Evolutionary conservation across 139 green algal genomes (phyloP).

Genomic region (Marvania coccoides): DNA sequence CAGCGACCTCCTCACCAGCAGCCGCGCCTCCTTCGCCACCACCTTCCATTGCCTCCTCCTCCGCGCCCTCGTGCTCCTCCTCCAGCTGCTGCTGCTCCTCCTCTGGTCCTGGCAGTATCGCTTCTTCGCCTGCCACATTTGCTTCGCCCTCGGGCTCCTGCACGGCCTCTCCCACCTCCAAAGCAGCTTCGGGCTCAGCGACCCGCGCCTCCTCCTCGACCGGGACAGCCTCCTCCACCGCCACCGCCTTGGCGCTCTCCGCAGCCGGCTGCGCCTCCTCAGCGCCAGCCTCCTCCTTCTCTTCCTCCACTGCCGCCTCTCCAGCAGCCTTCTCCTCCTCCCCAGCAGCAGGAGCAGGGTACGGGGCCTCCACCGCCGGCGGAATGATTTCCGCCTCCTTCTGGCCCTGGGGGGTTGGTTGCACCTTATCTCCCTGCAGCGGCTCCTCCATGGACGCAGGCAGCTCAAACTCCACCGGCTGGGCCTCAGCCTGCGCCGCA

Average conservation of each 20-base stretch:
- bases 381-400: too few relatives aligned
- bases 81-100: not conserved
- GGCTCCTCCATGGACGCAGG: too few relatives aligned
- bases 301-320: not conserved
- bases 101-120: not conserved
- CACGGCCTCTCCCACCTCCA: not conserved
- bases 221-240: not conserved
- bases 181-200: not conserved
- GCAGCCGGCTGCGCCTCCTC: not conserved
- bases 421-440: too few relatives aligned
- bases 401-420: too few relatives aligned
- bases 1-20: not conserved
- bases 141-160: not conserved
- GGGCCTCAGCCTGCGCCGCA: too few relatives aligned
- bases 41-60: not conserved
- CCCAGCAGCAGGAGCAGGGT: not conserved
- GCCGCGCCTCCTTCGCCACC: not conserved
- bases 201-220: not conserved
- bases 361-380: not conserved
- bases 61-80: not conserved
- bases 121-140: not conserved
- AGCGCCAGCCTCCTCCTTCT: not conserved
- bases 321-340: constrained; percentile 10
- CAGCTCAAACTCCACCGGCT: too few relatives aligned
- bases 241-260: not conserved